Conservation (phyloP, 2,329 filamentous ascomycete genomes). For the Fusarium marasasianum region DNA sequence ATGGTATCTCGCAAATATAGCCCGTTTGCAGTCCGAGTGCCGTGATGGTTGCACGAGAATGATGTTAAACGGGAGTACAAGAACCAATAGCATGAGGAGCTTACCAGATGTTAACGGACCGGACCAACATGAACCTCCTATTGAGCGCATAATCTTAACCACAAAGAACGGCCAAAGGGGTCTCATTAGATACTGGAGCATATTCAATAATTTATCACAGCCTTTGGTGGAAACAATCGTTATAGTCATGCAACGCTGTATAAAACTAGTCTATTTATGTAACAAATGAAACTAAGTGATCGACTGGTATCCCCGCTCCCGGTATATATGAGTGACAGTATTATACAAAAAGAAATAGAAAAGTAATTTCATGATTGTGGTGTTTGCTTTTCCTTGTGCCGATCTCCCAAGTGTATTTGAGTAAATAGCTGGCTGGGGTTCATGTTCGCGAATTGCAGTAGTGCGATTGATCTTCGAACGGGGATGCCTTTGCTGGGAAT, state of each 20-base stretch:
- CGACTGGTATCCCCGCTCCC: neutral
- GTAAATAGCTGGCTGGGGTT: neutral
- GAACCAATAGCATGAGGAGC: neutral
- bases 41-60: fast-evolving
- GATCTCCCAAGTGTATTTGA: neutral
- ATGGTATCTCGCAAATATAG: neutral
- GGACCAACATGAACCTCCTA: fast-evolving
- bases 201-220: fast-evolving
- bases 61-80: fast-evolving
- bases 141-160: fast-evolving
- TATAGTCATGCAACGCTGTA: neutral
- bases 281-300: neutral
- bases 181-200: fast-evolving
- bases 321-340: neutral
- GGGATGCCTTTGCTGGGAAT: neutral
- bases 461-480: neutral
- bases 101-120: neutral
- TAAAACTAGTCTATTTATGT: neutral
- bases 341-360: neutral
- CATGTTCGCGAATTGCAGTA: conserved; percentile 19
- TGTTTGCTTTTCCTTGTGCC: neutral
- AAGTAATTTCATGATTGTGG: neutral
- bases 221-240: fast-evolving
- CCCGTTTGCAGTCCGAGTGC: neutral
- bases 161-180: neutral